These are phyloP conservation scores for Lentinula detonsa DNA, from an alignment of 768 basidiomycete species.

Conservation along the genomic window DNA sequence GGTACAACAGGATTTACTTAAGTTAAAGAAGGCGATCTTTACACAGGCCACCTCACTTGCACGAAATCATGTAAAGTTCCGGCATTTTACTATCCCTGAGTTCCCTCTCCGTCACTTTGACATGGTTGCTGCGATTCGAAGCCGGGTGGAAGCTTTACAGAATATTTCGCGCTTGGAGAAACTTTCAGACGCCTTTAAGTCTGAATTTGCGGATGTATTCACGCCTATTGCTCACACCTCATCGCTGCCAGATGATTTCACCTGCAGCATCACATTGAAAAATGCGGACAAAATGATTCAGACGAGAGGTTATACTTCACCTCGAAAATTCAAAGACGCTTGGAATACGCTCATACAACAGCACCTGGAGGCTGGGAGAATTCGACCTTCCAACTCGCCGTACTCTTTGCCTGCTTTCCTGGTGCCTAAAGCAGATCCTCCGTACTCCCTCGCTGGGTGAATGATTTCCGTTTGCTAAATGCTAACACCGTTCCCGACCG, in stretches of 20 bases:
- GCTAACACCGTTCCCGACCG: no score
- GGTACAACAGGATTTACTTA: no score
- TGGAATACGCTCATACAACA: conserved; percentile 24
- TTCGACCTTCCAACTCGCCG: conserved; percentile 16
- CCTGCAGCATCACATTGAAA: conserved; percentile 14
- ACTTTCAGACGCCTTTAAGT: conserved; percentile 2
- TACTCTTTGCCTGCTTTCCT: conserved; percentile 25
- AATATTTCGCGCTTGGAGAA: no score
- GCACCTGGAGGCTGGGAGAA: conserved; percentile 21
- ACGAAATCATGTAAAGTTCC: no score
- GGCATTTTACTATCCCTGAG: no score
- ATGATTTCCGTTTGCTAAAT: no score
- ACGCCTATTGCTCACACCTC: conserved; percentile 15
- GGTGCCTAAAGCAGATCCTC: conserved; percentile 23
- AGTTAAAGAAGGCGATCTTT: no score
- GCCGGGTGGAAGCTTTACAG: not conserved
- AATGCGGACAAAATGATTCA: conserved; percentile 15
- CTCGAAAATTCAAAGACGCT: conserved; percentile 21
- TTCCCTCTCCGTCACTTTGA: no score
- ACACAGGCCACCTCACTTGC: no score
- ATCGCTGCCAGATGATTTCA: conserved; percentile 13
- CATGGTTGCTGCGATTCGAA: not conserved
- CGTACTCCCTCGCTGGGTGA: no score
- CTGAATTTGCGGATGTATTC: conserved; percentile 13
- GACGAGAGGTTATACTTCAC: conserved; percentile 16